phyloP scores from a whole-genome alignment of 2,329 filamentous ascomycete species.

The Colletotrichum limetticola region DNA sequence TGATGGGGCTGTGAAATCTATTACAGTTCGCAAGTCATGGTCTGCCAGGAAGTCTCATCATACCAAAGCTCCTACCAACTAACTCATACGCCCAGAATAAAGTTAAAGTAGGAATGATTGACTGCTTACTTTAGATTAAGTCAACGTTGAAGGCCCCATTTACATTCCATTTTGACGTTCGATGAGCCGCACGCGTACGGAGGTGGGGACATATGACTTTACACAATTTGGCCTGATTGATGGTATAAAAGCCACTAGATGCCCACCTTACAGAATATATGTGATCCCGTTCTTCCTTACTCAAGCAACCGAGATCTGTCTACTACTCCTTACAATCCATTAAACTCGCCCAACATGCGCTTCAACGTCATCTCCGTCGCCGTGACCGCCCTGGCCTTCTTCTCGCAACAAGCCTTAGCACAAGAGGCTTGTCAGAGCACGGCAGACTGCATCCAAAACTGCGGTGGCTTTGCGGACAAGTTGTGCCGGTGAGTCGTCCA shows the following conservation, averaged over 20 bases:
- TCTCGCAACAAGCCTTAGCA: not conserved
- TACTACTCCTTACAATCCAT: no score
- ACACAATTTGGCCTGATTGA: not conserved
- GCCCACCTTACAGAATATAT: not conserved
- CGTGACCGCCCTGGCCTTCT: not conserved
- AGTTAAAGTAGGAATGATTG: not conserved
- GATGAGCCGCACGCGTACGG: not conserved
- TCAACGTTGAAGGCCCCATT: not conserved
- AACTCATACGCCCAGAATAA: not conserved
- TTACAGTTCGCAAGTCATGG: not conserved
- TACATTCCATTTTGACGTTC: not conserved
- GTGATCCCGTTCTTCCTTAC: not conserved
- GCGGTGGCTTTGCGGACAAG: not conserved
- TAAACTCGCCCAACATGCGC: not conserved
- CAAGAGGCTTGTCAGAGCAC: not conserved
- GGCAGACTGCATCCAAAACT: not conserved
- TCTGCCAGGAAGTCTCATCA: not conserved
- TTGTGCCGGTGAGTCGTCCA: conserved; percentile 38
- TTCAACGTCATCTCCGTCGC: not conserved
- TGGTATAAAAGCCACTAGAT: not conserved
- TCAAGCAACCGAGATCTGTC: no score
- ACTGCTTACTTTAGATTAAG: not conserved
- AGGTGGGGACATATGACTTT: not conserved
- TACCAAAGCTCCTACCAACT: not conserved
- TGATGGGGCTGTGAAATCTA: not conserved